phyloP scores from a whole-genome alignment of 2,329 filamentous ascomycete species.

The Venturia pyrina region DNA sequence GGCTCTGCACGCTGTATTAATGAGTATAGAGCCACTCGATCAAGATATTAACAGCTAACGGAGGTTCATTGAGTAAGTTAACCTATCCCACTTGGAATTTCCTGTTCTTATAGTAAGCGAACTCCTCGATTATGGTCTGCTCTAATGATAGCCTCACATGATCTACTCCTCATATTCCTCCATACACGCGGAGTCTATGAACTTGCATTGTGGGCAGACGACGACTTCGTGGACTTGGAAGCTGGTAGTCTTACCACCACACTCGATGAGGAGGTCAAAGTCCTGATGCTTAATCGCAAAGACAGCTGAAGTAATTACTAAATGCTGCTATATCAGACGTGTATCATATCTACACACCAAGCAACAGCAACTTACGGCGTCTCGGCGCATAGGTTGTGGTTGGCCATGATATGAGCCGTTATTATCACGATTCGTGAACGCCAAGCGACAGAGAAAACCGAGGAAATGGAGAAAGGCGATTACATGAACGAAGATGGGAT shows the following conservation, averaged over 20 bases:
- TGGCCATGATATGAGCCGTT: background rate
- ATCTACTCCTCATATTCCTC: constrained; percentile 14
- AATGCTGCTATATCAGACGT: background rate
- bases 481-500: too few relatives aligned
- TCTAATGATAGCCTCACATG: too few relatives aligned
- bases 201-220: constrained; percentile 18
- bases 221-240: constrained; percentile 18
- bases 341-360: background rate
- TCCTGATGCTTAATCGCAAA: constrained; percentile 11
- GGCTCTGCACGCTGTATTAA: background rate
- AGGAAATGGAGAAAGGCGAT: background rate
- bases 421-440: too few relatives aligned
- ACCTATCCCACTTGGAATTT: background rate
- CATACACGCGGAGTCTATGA: constrained; percentile 17
- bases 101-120: too few relatives aligned
- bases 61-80: background rate
- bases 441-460: background rate
- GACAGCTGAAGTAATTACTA: background rate
- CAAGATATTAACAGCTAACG: background rate
- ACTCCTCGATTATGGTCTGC: too few relatives aligned
- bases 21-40: background rate
- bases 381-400: background rate
- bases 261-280: constrained; percentile 18
- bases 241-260: constrained; percentile 15
- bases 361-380: background rate